A percentile compares a stretch with the other conserved stretches of the same genome.
Conservation (phyloP, 139 green algal species). For the Chlamydomonas applanata region DNA sequence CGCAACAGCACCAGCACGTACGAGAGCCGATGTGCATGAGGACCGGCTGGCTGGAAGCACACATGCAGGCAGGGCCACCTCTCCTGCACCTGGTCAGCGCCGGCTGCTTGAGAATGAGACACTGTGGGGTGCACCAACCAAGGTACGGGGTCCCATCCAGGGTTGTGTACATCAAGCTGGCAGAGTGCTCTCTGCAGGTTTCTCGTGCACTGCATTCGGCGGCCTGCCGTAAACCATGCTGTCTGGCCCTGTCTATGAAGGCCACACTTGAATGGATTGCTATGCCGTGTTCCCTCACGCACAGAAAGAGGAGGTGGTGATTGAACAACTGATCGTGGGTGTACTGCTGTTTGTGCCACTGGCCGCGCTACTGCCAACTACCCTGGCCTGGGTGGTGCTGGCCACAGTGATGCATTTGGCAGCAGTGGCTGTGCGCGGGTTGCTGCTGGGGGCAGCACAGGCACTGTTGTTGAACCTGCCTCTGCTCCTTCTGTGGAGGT, state of each 20-base stretch:
- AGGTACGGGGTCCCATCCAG: not conserved
- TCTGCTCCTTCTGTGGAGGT: constrained; percentile 1
- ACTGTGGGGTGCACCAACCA: not conserved
- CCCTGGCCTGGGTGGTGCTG: constrained; percentile 32
- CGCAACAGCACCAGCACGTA: no score
- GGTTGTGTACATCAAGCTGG: not conserved
- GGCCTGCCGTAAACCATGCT: no score
- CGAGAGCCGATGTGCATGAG: no score
- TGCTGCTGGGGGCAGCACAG: constrained; percentile 1
- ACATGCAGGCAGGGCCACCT: not conserved
- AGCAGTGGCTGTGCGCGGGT: not conserved
- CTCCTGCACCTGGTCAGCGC: not conserved
- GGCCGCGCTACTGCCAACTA: constrained; percentile 51
- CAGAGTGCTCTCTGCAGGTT: no score
- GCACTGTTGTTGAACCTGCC: not conserved
- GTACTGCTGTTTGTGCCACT: constrained; percentile 62
- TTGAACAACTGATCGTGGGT: constrained; percentile 64
- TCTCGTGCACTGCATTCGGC: no score
- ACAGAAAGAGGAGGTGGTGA: constrained; percentile 38
- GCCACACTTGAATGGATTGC: no score
- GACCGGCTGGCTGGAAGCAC: no score
- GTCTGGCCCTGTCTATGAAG: no score
- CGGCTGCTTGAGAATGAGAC: not conserved
- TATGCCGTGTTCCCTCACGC: no score
- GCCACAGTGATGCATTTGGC: constrained; percentile 2